Base-by-base conservation (phyloP, 2,329 filamentous ascomycete genomes). In the Claviceps citrina region DNA sequence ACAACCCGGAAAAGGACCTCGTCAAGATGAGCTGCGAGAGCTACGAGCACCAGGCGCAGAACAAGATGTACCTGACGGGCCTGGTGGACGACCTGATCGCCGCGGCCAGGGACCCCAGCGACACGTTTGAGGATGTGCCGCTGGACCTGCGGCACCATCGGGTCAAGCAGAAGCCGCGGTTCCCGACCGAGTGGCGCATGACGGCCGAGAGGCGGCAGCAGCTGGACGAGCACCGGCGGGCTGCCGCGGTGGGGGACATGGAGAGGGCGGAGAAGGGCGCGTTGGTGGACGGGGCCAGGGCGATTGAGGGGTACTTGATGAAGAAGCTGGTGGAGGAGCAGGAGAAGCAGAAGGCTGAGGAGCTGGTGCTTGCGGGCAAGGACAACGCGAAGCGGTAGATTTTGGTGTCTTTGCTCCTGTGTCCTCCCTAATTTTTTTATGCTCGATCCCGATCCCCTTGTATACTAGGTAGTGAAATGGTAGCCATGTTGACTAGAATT, bases 11-110 rank as follows among this genome's bases (percentile, higher is more conserved):
- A 50, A 85, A 70, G 40, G 76, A 86, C 51, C 66, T 84, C 43
- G 68, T 95, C 51, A 86, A 84, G 63, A 94, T 98, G 72, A 86
- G 82, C 56, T 84, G 82, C 64, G 91, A 96, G 61, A 78, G 79
- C 56, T 93, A 82, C 59, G 77, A 84, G 55, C 83, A 87, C 41
- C 81, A 85, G 55, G 84, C 87, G 15, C 87, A 96, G 66, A 98
- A 98, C 67, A 98, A 96, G 70, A 78, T 84, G n/a, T 91, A 91
- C 58, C 70, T 98, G 18, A 81, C 77, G 39, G 84, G 93, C 51
- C 61, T 85, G 36, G 73, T 96, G 37, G 68, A 80, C 46, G 73
- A 69, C 37, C 64, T 98, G 48, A 64, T 98, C 43, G 66, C 65
- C 6, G 78, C 84, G 55, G 85, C 87, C 43, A 83, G 78, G 67